Conservation (phyloP, 208 protist genomes). For the Trypanosoma scelopori region DNA sequence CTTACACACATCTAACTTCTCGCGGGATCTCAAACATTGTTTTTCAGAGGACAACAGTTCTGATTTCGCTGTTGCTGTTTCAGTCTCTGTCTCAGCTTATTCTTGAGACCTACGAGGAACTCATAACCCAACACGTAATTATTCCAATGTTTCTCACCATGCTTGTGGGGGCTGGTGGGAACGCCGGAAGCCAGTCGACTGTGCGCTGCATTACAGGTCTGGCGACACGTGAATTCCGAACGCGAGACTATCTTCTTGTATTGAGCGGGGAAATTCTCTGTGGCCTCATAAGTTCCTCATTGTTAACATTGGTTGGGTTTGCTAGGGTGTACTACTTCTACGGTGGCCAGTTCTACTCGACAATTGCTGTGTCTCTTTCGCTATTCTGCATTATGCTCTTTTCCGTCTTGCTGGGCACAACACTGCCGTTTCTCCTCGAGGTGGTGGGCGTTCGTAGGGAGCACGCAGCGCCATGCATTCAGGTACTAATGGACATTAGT, state of each 20-base stretch:
- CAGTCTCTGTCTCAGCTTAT: constrained; percentile 44
- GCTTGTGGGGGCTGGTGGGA: constrained; percentile 63
- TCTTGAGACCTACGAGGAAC: constrained; percentile 38
- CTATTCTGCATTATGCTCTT: constrained; percentile 37
- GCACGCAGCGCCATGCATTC: constrained; percentile 41
- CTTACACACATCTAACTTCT: constrained; percentile 12
- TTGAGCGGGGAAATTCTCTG: constrained; percentile 26
- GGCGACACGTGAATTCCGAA: constrained; percentile 27
- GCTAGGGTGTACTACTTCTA: constrained; percentile 40
- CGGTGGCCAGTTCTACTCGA: constrained; percentile 27
- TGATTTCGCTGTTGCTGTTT: constrained; percentile 34
- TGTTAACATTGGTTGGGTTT: constrained; percentile 35
- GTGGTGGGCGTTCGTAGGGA: constrained; percentile 28
- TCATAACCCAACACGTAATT: constrained; percentile 44
- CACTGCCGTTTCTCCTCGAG: constrained; percentile 37
- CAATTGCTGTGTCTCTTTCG: constrained; percentile 33
- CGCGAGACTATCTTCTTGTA: constrained; percentile 18
- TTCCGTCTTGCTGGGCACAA: constrained; percentile 34
- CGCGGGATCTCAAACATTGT: constrained; percentile 24
- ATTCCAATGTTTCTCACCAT: constrained; percentile 67
- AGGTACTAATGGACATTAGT: constrained; percentile 47
- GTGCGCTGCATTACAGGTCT: constrained; percentile 35
- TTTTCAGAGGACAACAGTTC: constrained; percentile 27
- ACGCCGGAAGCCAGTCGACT: constrained; percentile 54
- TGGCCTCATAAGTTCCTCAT: constrained; percentile 27